phyloP scores from a whole-genome alignment of 2,329 filamentous ascomycete genomes.

The Fusarium graminum region DNA sequence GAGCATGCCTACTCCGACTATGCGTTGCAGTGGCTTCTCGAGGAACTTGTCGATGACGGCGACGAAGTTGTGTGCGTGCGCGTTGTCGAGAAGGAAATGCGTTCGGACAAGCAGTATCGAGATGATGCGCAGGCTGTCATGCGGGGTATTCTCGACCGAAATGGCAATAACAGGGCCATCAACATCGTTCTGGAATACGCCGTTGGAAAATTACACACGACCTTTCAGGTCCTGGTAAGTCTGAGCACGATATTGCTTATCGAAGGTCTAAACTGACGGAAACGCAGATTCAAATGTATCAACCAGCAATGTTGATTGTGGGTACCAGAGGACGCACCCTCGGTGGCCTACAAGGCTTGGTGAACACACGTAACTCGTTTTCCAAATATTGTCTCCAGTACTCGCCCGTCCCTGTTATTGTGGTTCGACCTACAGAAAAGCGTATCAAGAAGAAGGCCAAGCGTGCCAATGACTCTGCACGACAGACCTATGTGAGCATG shows the following conservation, averaged over 20 bases:
- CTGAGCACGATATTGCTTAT: background rate
- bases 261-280: conserved; percentile 16
- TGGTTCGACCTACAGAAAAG: conserved; percentile 88
- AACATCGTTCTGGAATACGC: conserved; percentile 88
- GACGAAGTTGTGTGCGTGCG: conserved; percentile 93
- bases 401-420: conserved; percentile 91
- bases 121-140: conserved; percentile 81
- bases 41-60: conserved; percentile 92
- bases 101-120: conserved; percentile 78
- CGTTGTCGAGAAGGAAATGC: conserved; percentile 86
- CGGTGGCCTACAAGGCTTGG: conserved; percentile 85
- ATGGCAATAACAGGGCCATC: conserved; percentile 82
- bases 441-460: conserved; percentile 91
- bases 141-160: conserved; percentile 82
- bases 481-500: conserved; percentile 83
- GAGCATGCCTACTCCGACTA: conserved; percentile 93
- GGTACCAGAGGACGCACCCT: conserved; percentile 88
- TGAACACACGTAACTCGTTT: conserved; percentile 83
- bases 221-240: conserved; percentile 88
- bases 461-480: conserved; percentile 79
- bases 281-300: conserved; percentile 85
- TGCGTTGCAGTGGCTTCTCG: conserved; percentile 90
- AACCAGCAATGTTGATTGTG: conserved; percentile 91
- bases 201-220: conserved; percentile 88
- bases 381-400: conserved; percentile 96